Evolutionary conservation across 805 yeast species (phyloP), one percentile per base, ranked within the genome.

Genomic region (Lachancea fermentati): DNA sequence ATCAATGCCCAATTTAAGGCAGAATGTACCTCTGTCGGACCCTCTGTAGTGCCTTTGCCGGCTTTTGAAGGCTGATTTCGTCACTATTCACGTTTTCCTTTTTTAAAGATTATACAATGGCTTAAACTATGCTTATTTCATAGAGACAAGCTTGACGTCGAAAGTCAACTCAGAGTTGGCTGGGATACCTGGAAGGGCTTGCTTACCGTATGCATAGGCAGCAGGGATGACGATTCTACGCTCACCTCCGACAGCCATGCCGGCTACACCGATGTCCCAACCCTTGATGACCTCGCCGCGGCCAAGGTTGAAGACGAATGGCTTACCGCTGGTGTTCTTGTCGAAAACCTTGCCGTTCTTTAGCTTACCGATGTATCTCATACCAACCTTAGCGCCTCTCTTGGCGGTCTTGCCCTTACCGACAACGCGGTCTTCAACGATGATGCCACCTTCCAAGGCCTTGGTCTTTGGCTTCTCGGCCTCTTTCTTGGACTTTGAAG

Each of bases 181-280:
- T 59, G 99, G 99, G 55, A 93, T 86, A 48, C 97, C 98, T 54
- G 98, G 98, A 50, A 93, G 75, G 50, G 85, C 78, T 71, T 85
- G 82, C 58, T 83, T 83, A 51, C 99, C 99, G 70, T 93, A 93
- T 43, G 96, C 99, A 80, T 85, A 85, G 58, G 89, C 78, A 40
- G 98, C 82, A 55, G 99, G 98, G 53, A 93, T 87, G 46, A 87
- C 77, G 52, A 93, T 87, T 73, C 97, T 81, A 77, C 98, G 89
- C 76, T 93, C 98, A 62, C 97, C 97, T 60, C 96, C 96, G 62
- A 86, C 95, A 43, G 95, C 80, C 97, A 93, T 89, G 64, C 97
- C 97, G 44, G 91, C 88, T 57, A 93, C 93, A 75, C 99, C 99
- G 59, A 91, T 76, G 64, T 93, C 99, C 86, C 96, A 93, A 51